Evolutionary conservation across 1,284 basidiomycete genomes (phyloP).

Genomic region (Apiotrichum mycotoxinovorans): DNA sequence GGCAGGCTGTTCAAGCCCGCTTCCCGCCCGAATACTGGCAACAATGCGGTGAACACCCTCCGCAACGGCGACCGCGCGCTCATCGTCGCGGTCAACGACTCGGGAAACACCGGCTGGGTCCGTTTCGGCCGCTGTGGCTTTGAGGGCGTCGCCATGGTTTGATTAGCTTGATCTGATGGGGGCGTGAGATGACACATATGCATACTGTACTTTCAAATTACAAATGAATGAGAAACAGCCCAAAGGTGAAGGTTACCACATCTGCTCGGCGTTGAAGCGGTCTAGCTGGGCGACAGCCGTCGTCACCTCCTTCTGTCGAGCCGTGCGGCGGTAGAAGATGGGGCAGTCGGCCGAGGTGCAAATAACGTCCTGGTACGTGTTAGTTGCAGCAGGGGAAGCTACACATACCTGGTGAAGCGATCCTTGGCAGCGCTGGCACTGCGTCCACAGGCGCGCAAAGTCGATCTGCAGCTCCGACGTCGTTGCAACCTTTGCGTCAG

Average conservation of each 20-base stretch:
- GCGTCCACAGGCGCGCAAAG: constrained; percentile 92
- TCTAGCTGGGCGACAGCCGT: constrained; percentile 72
- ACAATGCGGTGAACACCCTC: constrained; percentile 52
- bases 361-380: constrained; percentile 70
- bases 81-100: constrained; percentile 84
- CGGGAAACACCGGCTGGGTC: constrained; percentile 83
- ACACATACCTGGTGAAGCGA: constrained; percentile 78
- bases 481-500: constrained; percentile 51
- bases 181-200: background rate
- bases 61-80: constrained; percentile 81
- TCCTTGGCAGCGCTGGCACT: constrained; percentile 93
- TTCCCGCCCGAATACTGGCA: background rate
- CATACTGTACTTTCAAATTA: constrained; percentile 10
- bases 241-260: constrained; percentile 34
- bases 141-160: constrained; percentile 68
- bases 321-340: constrained; percentile 96
- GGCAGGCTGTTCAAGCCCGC: background rate
- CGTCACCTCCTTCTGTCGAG: constrained; percentile 92
- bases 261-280: constrained; percentile 63
- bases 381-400: background rate
- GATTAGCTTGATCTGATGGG: background rate
- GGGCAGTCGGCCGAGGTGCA: constrained; percentile 97
- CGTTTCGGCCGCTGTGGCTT: constrained; percentile 84
- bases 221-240: background rate
- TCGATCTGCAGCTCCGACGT: constrained; percentile 79